Conservation (phyloP, 768 basidiomycete genomes). For the Calocera cornea region DNA sequence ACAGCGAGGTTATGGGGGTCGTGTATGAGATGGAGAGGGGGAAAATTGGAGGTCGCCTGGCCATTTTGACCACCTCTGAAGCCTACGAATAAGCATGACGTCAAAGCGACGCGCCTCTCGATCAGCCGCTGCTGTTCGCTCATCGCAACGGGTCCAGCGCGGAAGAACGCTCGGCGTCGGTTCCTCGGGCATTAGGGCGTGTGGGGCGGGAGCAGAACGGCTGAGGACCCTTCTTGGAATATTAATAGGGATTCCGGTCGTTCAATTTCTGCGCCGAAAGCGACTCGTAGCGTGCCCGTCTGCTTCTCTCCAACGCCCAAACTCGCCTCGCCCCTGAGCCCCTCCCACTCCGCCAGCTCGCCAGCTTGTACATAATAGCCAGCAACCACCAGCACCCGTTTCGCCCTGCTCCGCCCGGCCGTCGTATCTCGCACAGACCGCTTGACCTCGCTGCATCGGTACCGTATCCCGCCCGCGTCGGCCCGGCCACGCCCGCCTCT, state of each 20-base stretch:
- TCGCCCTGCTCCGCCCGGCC: neutral
- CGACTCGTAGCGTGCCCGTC: neutral
- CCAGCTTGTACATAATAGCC: neutral
- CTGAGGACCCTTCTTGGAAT: too few species aligned
- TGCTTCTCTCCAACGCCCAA: neutral
- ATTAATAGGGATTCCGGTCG: neutral
- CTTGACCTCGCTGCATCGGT: neutral
- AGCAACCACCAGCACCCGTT: neutral
- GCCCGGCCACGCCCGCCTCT: neutral
- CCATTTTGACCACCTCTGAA: neutral
- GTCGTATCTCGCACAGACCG: neutral
- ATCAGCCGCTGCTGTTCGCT: neutral
- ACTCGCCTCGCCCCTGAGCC: neutral
- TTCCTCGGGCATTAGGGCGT: neutral
- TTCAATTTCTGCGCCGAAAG: neutral
- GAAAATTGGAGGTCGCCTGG: neutral
- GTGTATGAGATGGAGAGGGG: too few species aligned
- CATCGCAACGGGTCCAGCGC: neutral
- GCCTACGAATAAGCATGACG: neutral
- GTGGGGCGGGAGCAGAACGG: neutral
- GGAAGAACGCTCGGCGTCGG: neutral
- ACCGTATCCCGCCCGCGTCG: neutral
- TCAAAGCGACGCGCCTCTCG: neutral
- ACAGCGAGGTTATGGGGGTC: neutral
- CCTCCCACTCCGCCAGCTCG: neutral